Evolutionary conservation across 169 alveolate genomes (phyloP).

Genomic region (Plasmodium gonderi): DNA sequence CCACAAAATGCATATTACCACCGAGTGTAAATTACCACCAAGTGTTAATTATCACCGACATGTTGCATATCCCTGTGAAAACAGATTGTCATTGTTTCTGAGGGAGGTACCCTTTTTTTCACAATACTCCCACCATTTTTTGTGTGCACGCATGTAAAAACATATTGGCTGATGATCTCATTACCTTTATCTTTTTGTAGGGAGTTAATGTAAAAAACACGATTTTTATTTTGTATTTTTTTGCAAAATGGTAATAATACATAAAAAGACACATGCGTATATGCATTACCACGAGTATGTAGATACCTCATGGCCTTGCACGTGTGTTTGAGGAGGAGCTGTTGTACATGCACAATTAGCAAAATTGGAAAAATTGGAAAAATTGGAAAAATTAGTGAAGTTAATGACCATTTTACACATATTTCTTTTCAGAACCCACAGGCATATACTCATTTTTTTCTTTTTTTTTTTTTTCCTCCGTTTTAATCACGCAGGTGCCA

Average conservation of each 20-base stretch:
- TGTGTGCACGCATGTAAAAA: neutral
- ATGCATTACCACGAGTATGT: neutral
- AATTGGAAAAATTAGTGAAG: too few relatives aligned
- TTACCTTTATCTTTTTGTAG: conserved; percentile 5
- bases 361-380: too few relatives aligned
- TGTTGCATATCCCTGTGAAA: too few relatives aligned
- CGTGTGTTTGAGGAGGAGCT: neutral
- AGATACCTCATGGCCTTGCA: neutral
- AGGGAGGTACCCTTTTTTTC: neutral
- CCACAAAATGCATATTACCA: too few relatives aligned
- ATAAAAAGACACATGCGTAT: neutral
- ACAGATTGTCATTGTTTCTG: too few relatives aligned
- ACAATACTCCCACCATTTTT: neutral
- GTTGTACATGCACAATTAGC: neutral
- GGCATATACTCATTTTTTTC: neutral
- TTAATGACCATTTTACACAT: too few relatives aligned
- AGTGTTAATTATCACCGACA: too few relatives aligned
- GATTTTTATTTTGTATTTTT: conserved; percentile 39
- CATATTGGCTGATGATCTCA: neutral
- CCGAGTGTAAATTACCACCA: too few relatives aligned
- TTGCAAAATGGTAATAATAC: conserved; percentile 49
- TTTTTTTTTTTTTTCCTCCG: neutral
- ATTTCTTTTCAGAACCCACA: neutral
- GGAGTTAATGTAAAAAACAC: conserved; percentile 23
- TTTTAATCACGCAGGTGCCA: conserved; percentile 32